Evolutionary conservation across 192 early-diverging fungal genomes (phyloP).

Genomic region (Coemansia sp.): DNA sequence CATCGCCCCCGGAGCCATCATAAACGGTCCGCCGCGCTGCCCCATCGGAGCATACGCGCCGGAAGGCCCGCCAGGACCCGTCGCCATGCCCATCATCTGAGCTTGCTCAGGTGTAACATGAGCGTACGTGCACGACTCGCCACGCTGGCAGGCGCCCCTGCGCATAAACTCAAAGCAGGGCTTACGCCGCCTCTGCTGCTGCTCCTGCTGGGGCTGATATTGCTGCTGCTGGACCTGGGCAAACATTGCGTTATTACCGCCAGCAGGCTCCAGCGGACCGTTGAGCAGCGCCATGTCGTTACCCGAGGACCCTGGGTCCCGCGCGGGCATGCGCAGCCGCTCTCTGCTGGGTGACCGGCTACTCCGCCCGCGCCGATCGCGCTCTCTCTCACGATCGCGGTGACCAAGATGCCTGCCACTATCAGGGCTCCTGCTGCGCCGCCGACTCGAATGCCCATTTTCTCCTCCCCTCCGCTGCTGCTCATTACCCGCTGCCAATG

Average conservation of each 20-base stretch:
- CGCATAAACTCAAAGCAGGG: slow-evolving; percentile 52
- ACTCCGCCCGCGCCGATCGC: slow-evolving; percentile 15
- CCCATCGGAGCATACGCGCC: not conserved
- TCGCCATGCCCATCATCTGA: slow-evolving; percentile 40
- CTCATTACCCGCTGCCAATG: not conserved
- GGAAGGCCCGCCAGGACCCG: not conserved
- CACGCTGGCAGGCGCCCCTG: slow-evolving; percentile 46
- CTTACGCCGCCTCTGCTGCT: slow-evolving; percentile 16
- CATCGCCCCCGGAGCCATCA: not conserved
- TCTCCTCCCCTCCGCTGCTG: slow-evolving; percentile 4
- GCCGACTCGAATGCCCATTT: slow-evolving; percentile 11
- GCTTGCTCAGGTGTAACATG: slow-evolving; percentile 38
- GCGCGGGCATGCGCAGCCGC: not conserved
- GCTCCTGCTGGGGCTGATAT: slow-evolving; percentile 14
- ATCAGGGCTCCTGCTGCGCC: slow-evolving; percentile 39
- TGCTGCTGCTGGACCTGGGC: slow-evolving; percentile 18
- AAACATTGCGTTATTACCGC: not conserved
- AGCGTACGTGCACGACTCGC: slow-evolving; percentile 31
- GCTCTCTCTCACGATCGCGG: slow-evolving; percentile 4
- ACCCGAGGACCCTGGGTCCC: slow-evolving; percentile 5
- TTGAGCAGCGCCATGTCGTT: slow-evolving; percentile 27
- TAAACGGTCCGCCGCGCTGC: slow-evolving; percentile 13
- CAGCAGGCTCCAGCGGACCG: slow-evolving; percentile 28
- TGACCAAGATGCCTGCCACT: not conserved
- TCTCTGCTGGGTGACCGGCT: slow-evolving; percentile 29